A percentile compares a stretch with the other conserved stretches of the same genome.
Evolutionary conservation across 2,329 filamentous ascomycete genomes (phyloP).

Genomic region (Fusarium graminum): DNA sequence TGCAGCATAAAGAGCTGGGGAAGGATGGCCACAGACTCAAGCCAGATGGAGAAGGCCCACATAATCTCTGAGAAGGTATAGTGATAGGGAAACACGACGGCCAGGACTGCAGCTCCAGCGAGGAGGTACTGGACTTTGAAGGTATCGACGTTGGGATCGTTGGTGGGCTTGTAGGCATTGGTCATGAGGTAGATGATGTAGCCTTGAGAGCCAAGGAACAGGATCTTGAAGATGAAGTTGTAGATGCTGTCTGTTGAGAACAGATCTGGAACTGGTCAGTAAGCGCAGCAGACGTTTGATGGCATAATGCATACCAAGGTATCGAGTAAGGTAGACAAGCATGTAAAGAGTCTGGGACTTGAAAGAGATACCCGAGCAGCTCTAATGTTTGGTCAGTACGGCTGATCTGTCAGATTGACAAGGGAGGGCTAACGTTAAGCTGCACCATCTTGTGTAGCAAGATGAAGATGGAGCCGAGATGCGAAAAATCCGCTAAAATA

Average conservation of each 20-base stretch:
- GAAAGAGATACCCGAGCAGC: constrained; percentile 97
- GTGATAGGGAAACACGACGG: constrained; percentile 84
- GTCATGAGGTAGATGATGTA: constrained; percentile 99
- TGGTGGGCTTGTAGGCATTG: constrained; percentile 95
- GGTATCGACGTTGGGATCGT: constrained; percentile 96
- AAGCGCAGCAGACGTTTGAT: neutral
- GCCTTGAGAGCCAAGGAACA: constrained; percentile 89
- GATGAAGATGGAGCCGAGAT: constrained; percentile 93
- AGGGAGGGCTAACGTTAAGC: constrained; percentile 76
- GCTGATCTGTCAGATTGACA: constrained; percentile 13
- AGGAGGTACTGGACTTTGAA: constrained; percentile 97
- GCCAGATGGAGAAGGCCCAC: constrained; percentile 98
- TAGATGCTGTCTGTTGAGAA: constrained; percentile 88
- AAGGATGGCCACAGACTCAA: constrained; percentile 95
- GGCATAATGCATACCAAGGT: constrained; percentile 74
- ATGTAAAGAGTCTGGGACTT: constrained; percentile 98
- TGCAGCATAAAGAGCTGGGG: constrained; percentile 99
- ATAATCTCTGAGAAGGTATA: constrained; percentile 88
- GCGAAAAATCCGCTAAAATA: constrained; percentile 87
- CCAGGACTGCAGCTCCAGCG: constrained; percentile 81
- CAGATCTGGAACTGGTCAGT: constrained; percentile 70
- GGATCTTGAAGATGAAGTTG: constrained; percentile 95
- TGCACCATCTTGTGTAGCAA: constrained; percentile 96
- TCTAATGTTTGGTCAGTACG: constrained; percentile 67
- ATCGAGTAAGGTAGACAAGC: constrained; percentile 92